Evolutionary conservation across 2,329 filamentous ascomycete genomes (phyloP).

Genomic region (Ambrosiella beaveri): DNA sequence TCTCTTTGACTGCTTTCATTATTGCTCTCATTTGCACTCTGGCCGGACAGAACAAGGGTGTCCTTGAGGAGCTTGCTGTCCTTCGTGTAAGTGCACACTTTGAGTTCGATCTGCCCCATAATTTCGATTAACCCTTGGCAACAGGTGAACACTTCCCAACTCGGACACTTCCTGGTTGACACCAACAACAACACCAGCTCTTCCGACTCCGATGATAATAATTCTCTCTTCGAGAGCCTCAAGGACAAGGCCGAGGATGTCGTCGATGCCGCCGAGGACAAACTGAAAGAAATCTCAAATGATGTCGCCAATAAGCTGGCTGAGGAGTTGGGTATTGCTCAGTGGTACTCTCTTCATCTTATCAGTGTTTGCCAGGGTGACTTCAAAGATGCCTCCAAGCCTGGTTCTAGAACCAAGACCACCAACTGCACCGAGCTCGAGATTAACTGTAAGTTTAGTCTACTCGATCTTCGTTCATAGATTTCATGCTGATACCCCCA

Average conservation of each 20-base stretch:
- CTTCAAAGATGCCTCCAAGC: slow-evolving; percentile 23
- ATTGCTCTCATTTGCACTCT: slow-evolving; percentile 25
- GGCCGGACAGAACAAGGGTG: slow-evolving; percentile 24
- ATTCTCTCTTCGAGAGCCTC: slow-evolving; percentile 18
- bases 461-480: neutral
- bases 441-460: slow-evolving; percentile 22
- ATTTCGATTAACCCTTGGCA: slow-evolving; percentile 6
- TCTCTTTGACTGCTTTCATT: slow-evolving; percentile 24
- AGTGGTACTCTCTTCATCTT: slow-evolving; percentile 36
- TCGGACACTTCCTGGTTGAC: slow-evolving; percentile 7
- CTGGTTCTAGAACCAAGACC: slow-evolving; percentile 22
- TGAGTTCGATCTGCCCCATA: neutral
- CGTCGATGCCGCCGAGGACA: slow-evolving; percentile 16
- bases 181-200: slow-evolving; percentile 16
- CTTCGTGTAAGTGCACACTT: slow-evolving; percentile 20
- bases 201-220: slow-evolving; percentile 15
- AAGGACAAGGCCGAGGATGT: slow-evolving; percentile 12
- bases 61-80: slow-evolving; percentile 28
- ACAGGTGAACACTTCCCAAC: slow-evolving; percentile 11
- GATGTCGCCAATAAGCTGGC: slow-evolving; percentile 24
- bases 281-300: slow-evolving; percentile 19
- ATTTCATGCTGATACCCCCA: neutral
- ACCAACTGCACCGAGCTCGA: slow-evolving; percentile 27
- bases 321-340: slow-evolving; percentile 28
- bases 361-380: slow-evolving; percentile 30